Evolutionary conservation across 805 yeast genomes (phyloP).

Genomic region (Saturnispora gosingensis): DNA sequence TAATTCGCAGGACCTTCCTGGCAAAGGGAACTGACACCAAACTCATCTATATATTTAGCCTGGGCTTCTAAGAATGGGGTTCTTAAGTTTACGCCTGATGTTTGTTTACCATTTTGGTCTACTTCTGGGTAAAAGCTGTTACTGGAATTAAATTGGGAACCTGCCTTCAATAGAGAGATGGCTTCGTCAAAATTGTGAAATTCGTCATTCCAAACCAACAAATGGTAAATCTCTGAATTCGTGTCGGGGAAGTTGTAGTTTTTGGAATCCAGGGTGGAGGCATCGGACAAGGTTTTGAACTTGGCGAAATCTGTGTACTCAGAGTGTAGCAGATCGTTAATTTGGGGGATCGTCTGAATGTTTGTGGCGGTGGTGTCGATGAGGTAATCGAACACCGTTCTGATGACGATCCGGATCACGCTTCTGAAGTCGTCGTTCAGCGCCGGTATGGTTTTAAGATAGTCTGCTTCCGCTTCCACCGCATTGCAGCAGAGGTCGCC

Average conservation of each 20-base stretch:
- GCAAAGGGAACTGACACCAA: constrained; percentile 4
- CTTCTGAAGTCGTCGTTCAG: constrained; percentile 16
- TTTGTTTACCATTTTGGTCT: constrained; percentile 2
- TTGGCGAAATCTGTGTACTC: constrained; percentile 4
- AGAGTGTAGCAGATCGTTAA: neutral
- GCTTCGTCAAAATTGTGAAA: constrained; percentile 44
- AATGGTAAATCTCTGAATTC: constrained; percentile 31
- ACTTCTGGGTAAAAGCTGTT: constrained; percentile 7
- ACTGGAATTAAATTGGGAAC: neutral
- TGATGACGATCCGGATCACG: constrained; percentile 22
- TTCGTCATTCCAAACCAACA: constrained; percentile 75
- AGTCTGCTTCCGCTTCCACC: constrained; percentile 9
- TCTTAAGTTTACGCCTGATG: neutral
- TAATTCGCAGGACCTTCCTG: neutral
- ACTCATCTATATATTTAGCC: constrained; percentile 6
- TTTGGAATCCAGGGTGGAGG: constrained; percentile 26
- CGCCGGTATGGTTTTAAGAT: constrained; percentile 2
- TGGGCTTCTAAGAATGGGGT: neutral
- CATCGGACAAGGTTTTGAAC: neutral
- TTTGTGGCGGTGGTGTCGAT: constrained; percentile 32
- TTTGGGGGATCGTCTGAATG: constrained; percentile 18
- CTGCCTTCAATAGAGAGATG: constrained; percentile 13
- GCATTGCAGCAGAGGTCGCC: constrained; percentile 39
- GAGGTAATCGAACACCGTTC: constrained; percentile 31
- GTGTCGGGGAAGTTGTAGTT: constrained; percentile 30